phyloP scores from a whole-genome alignment of 352 stramenopile species.

The Pythium phragmitis region DNA sequence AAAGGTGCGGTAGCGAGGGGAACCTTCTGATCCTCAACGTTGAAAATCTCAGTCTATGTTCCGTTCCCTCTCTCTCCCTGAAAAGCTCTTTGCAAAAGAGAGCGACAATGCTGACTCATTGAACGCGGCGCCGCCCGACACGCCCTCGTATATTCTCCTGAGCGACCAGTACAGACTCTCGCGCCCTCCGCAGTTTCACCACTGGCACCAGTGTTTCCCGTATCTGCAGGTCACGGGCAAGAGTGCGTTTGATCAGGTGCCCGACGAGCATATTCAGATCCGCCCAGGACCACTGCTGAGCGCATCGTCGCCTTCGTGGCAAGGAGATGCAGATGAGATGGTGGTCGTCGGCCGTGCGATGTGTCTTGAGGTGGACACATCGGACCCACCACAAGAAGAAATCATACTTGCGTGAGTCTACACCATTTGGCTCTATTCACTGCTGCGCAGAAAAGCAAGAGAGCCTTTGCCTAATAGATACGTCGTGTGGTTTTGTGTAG shows the following conservation, averaged over 20 bases:
- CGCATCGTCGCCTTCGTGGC: background rate
- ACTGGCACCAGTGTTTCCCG: conserved; percentile 49
- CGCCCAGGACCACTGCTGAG: background rate
- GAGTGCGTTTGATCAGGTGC: conserved; percentile 26
- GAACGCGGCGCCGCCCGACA: conserved; percentile 8
- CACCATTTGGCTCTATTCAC: too few relatives aligned
- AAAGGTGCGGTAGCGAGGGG: conserved; percentile 19
- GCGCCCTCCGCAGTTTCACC: conserved; percentile 40
- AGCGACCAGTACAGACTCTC: conserved; percentile 48
- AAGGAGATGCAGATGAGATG: background rate
- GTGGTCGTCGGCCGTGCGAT: conserved; percentile 5
- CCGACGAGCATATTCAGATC: conserved; percentile 44
- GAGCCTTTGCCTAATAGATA: too few relatives aligned
- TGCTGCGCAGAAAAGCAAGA: too few relatives aligned
- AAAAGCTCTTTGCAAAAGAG: background rate
- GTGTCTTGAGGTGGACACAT: conserved; percentile 6
- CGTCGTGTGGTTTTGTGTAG: conserved; percentile 10
- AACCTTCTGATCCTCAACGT: background rate
- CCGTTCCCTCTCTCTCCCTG: background rate
- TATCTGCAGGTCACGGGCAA: conserved; percentile 41
- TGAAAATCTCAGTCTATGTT: too few relatives aligned
- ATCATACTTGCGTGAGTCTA: conserved; percentile 30
- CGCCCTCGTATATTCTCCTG: conserved; percentile 42
- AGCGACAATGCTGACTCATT: conserved; percentile 1
- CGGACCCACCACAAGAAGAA: conserved; percentile 24